These are phyloP conservation scores for Letharia columbiana DNA, from an alignment of 495 filamentous ascomycete genomes.

Conservation along the genomic window DNA sequence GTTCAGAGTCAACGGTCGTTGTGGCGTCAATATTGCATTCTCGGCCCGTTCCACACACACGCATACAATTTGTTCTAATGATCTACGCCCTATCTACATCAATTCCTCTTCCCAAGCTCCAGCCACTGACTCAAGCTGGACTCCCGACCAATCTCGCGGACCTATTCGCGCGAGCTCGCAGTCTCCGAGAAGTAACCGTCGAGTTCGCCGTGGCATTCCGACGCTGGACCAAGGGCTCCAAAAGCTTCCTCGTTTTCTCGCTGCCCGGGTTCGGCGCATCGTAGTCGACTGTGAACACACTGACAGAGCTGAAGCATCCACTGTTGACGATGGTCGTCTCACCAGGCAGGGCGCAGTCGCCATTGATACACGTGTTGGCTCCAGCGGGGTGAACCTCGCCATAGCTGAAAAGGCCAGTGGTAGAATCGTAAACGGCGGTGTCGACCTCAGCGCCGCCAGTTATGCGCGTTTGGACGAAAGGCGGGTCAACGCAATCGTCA, in stretches of 20 bases:
- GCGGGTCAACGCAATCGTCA: constrained; percentile 30
- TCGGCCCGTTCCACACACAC: neutral
- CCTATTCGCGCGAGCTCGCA: neutral
- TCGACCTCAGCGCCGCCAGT: constrained; percentile 25
- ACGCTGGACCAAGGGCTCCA: constrained; percentile 8
- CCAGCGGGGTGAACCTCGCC: constrained; percentile 14
- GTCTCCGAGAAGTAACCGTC: neutral
- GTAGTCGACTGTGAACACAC: constrained; percentile 35
- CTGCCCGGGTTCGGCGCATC: constrained; percentile 23
- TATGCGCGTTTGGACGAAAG: constrained; percentile 31
- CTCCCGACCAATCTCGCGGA: neutral
- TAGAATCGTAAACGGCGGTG: constrained; percentile 27
- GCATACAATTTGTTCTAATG: neutral
- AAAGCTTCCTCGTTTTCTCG: neutral
- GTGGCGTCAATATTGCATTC: neutral
- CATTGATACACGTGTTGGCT: constrained; percentile 29
- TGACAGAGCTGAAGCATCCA: constrained; percentile 26
- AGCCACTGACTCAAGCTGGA: neutral
- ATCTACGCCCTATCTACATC: neutral
- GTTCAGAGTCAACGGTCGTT: neutral
- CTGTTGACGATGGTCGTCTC: constrained; percentile 28
- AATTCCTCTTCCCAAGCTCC: neutral
- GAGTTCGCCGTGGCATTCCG: constrained; percentile 3
- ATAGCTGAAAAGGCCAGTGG: constrained; percentile 31
- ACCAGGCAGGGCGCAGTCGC: constrained; percentile 31